These are phyloP conservation scores for Colletotrichum aenigma DNA, from an alignment of 2,329 filamentous ascomycete genomes.

Conservation along the genomic window DNA sequence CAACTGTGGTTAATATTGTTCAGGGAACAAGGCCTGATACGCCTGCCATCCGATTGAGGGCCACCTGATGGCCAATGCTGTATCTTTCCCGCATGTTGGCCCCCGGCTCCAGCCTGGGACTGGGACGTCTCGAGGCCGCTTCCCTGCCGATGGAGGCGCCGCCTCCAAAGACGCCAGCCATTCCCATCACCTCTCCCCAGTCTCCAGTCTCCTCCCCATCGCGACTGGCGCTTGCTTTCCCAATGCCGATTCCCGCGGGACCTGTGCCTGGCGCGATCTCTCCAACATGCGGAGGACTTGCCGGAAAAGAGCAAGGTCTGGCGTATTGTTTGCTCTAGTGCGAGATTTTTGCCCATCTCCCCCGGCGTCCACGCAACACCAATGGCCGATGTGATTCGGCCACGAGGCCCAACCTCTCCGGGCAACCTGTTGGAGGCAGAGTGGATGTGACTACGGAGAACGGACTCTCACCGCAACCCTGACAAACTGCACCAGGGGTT, in stretches of 20 bases:
- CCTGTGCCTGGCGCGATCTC: not conserved
- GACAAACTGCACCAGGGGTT: not conserved
- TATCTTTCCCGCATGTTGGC: not conserved
- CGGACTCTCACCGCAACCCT: not conserved
- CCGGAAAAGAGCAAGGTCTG: not conserved
- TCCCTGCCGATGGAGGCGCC: not conserved
- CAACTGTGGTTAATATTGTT: not conserved
- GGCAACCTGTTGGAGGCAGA: not conserved
- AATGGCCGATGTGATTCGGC: not conserved
- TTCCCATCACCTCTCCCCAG: not conserved
- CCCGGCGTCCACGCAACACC: not conserved
- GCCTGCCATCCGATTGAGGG: not conserved
- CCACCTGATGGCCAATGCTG: slow-evolving; percentile 5
- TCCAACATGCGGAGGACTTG: slow-evolving; percentile 2
- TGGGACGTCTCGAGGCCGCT: not conserved
- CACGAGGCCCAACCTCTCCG: not conserved
- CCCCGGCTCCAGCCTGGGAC: not conserved
- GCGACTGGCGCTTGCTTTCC: not conserved
- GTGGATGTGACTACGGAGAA: not conserved
- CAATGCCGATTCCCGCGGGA: not conserved
- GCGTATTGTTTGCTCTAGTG: not conserved
- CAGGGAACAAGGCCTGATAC: not conserved
- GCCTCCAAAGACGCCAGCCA: not conserved
- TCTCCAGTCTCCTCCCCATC: not conserved
- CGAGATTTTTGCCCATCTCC: not conserved